Conservation (phyloP, 2,329 filamentous ascomycete genomes). For the Colletotrichum brevisporum region DNA sequence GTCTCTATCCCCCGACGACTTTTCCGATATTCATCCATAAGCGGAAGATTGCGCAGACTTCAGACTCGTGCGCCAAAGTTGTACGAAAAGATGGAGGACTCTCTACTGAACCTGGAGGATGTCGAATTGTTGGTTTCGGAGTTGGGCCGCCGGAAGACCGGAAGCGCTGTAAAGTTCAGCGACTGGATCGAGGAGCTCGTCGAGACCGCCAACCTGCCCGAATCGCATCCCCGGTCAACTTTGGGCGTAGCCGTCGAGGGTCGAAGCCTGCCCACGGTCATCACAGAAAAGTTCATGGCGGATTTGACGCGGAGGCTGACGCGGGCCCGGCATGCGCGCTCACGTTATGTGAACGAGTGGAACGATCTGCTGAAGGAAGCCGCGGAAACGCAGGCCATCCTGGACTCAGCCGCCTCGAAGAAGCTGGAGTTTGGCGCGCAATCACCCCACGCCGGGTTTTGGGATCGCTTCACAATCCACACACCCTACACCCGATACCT, state of each 20-base stretch:
- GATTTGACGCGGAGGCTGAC: slow-evolving; percentile 87
- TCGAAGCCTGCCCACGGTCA: slow-evolving; percentile 78
- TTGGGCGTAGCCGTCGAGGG: slow-evolving; percentile 58
- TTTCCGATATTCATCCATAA: slow-evolving; percentile 84
- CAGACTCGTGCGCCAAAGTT: slow-evolving; percentile 85
- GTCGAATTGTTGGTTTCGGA: slow-evolving; percentile 86
- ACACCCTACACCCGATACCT: slow-evolving; percentile 88
- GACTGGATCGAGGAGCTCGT: slow-evolving; percentile 97
- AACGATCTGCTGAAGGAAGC: slow-evolving; percentile 82
- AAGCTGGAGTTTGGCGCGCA: slow-evolving; percentile 80
- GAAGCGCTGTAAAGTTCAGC: slow-evolving; percentile 80
- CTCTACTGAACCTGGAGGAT: slow-evolving; percentile 83
- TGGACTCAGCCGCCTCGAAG: slow-evolving; percentile 87
- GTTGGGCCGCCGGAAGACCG: slow-evolving; percentile 84
- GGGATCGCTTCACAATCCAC: slow-evolving; percentile 72
- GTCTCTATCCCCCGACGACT: slow-evolving; percentile 90
- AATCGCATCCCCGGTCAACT: slow-evolving; percentile 65
- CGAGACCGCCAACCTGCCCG: slow-evolving; percentile 80
- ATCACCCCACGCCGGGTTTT: slow-evolving; percentile 67
- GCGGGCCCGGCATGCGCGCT: slow-evolving; percentile 85
- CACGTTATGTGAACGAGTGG: slow-evolving; percentile 90
- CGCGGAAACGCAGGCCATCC: slow-evolving; percentile 80
- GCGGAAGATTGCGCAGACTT: slow-evolving; percentile 79
- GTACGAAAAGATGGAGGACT: slow-evolving; percentile 90
- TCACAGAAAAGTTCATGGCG: slow-evolving; percentile 94